These are phyloP conservation scores for Fusarium protoensiforme DNA, from an alignment of 2,329 filamentous ascomycete species.

Conservation along the genomic window DNA sequence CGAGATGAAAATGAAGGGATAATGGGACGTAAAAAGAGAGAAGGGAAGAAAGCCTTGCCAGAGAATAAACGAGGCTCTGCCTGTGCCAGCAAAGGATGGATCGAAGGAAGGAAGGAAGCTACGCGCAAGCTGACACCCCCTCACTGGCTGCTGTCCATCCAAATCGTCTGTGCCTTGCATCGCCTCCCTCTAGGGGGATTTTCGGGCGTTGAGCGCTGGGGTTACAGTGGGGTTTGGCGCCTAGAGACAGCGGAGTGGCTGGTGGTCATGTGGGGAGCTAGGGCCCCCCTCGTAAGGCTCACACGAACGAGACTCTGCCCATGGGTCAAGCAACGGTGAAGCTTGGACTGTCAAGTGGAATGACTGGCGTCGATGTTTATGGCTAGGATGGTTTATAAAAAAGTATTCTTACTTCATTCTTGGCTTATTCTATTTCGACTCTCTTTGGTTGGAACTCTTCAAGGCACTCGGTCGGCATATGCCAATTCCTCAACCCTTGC, in stretches of 20 bases:
- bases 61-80: not conserved
- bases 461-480: not conserved
- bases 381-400: not conserved
- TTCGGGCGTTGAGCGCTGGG: not conserved
- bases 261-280: not conserved
- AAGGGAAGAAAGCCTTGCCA: not conserved
- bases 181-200: conserved; percentile 2
- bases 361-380: not conserved
- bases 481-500: not conserved
- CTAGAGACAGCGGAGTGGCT: conserved; percentile 2
- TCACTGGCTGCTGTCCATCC: not conserved
- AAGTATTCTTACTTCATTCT: not conserved
- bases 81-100: conserved; percentile 14
- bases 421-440: not conserved
- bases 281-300: not conserved
- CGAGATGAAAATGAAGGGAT: conserved; percentile 3
- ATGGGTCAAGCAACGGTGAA: not conserved
- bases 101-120: not conserved
- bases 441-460: not conserved
- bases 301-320: not conserved
- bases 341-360: not conserved
- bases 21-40: not conserved
- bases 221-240: not conserved
- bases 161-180: conserved; percentile 8
- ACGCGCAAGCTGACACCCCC: not conserved